Evolutionary conservation across 805 yeast species (phyloP), one percentile per base, ranked within the genome.

Genomic region (Clavispora asparagi): DNA sequence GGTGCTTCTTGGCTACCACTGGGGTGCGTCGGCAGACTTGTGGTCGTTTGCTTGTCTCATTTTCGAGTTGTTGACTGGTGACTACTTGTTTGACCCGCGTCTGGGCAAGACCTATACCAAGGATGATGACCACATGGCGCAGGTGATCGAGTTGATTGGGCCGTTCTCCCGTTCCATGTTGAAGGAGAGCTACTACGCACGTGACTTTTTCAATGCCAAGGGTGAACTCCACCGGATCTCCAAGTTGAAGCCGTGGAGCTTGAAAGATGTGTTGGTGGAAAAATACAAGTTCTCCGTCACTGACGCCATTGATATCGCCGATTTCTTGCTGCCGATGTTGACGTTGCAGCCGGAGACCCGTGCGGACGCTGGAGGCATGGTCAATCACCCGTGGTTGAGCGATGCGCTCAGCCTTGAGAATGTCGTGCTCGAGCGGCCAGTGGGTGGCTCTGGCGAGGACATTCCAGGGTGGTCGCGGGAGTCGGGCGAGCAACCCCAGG

Each of bases 321-420:
- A 82, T 55, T 90, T 94, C 58, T 67, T 94, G 50, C 62, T 78
- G 40, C 97, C 97, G 8, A 88, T 94, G 96, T 72, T 94, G 40
- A 63, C 74, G 17, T 65, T 88, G 17, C 87, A 85, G 61, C 98
- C 99, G 1, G 83, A 78, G 48, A 64, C 68, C 45, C 75, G 99
- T 53, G 92, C 92, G 12, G 99, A 94, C 68, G 98, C 98, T 1
- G 99, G 98, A 16, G 97, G 97, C 3, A 78, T 90, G 82, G 81
- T 87, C 2, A 85, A 88, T 58, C 96, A 90, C 62, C 82, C 85
- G 11, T 90, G 97, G 97, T 62, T 79, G 41, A 74, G 77, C 52
- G 95, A 87, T 60, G 89, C 92, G 0, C 64, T 79, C 30, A 95
- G 95, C 0, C 73, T 85, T 61, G 94, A 86, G 47, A 74, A 82